A percentile compares a stretch with the other conserved stretches of the same genome.
phyloP scores from a whole-genome alignment of 2,329 filamentous ascomycete genomes.

The Aspergillus udagawae region DNA sequence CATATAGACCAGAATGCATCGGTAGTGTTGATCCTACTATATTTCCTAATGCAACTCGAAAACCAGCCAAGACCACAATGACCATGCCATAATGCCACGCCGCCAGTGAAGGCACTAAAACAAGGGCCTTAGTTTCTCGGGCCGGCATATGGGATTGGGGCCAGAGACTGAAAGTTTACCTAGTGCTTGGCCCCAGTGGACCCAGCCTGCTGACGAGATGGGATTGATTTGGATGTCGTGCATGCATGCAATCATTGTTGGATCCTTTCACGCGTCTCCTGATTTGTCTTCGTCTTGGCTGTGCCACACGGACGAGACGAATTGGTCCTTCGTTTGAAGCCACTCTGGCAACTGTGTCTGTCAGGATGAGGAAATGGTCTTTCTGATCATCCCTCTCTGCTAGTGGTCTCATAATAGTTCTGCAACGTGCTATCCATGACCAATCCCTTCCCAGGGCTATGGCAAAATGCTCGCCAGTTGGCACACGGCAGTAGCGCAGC shows the following conservation, averaged over 20 bases:
- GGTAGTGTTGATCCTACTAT: not conserved
- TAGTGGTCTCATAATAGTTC: not conserved
- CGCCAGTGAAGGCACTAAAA: not conserved
- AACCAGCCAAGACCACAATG: not conserved
- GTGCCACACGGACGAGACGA: not conserved
- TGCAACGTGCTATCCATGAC: too few relatives aligned
- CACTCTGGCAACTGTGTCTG: not conserved
- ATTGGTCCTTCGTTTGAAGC: not conserved
- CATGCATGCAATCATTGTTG: constrained; percentile 9
- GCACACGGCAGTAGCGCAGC: not conserved
- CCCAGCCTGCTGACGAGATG: constrained; percentile 3
- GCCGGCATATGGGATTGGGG: constrained; percentile 8
- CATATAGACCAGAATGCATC: not conserved
- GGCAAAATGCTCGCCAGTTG: not conserved
- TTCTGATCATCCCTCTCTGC: not conserved
- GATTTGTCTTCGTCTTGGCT: not conserved
- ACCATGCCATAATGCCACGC: not conserved
- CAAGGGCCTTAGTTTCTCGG: constrained; percentile 7
- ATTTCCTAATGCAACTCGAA: not conserved
- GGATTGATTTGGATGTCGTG: constrained; percentile 10
- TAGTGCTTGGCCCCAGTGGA: constrained; percentile 2
- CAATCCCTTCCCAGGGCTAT: too few relatives aligned
- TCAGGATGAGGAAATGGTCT: not conserved
- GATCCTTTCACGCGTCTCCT: constrained; percentile 4
- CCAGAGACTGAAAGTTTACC: constrained; percentile 3